A percentile compares a stretch with the other conserved stretches of the same genome.
Conservation (phyloP, 2,329 filamentous ascomycete species). For the Anthostomella pinea region DNA sequence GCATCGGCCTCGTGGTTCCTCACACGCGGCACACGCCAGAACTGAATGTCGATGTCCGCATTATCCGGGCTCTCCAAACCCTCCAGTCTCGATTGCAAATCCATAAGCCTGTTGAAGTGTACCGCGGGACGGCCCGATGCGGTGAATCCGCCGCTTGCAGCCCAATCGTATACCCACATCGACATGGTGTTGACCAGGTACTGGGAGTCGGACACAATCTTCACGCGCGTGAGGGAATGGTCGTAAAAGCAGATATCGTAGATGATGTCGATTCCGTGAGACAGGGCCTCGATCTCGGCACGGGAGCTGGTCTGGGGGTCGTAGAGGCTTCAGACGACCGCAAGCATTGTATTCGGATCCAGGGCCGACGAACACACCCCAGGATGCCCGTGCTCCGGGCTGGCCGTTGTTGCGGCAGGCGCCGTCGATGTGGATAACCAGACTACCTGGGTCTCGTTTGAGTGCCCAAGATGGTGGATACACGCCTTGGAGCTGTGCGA, state of each 20-base stretch:
- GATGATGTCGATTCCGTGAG: slow-evolving; percentile 11
- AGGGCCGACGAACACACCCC: slow-evolving; percentile 26
- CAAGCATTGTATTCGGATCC: slow-evolving; percentile 19
- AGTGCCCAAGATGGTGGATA: background rate
- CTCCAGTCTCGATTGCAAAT: slow-evolving; percentile 10
- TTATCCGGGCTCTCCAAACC: slow-evolving; percentile 15
- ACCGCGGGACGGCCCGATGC: slow-evolving; percentile 3
- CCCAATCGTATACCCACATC: slow-evolving; percentile 16
- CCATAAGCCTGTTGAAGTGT: slow-evolving; percentile 10
- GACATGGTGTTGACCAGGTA: slow-evolving; percentile 16
- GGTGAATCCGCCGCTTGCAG: slow-evolving; percentile 10
- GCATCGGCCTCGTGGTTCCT: too few species aligned
- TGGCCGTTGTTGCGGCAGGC: slow-evolving; percentile 23
- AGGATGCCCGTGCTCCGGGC: slow-evolving; percentile 17
- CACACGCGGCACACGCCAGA: slow-evolving; percentile 19
- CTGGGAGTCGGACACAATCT: slow-evolving; percentile 16
- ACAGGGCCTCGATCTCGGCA: slow-evolving; percentile 23
- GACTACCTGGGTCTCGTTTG: slow-evolving; percentile 1
- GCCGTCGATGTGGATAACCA: slow-evolving; percentile 25
- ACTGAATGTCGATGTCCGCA: slow-evolving; percentile 11
- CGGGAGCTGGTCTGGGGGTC: slow-evolving; percentile 13
- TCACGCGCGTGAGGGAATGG: background rate
- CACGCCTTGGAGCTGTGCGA: background rate
- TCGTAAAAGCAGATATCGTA: background rate
- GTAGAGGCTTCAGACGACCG: background rate